Base-by-base conservation (phyloP, 768 basidiomycete genomes). In the Amylocystis lapponica region DNA sequence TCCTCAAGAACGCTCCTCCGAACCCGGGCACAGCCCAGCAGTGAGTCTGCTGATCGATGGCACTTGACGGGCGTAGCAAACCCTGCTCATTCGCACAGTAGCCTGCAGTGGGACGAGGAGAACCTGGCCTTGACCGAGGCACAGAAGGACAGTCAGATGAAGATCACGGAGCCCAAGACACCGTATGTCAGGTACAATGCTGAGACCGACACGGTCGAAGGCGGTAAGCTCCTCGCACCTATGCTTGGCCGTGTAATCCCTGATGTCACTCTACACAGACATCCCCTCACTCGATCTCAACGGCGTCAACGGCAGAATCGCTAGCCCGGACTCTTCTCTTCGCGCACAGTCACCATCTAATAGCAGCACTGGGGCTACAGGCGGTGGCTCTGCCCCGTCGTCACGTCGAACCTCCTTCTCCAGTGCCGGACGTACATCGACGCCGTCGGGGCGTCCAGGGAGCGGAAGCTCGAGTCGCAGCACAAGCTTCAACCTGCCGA, bases 111-210 rank as follows among this genome's bases (percentile, higher is more conserved):
- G 93, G 94, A 97, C 58, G 93, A 97, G 57, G 88, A 81, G 61
- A 97, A 96, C 59, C 73, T 97, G 27, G 88, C 89, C 20, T 64
- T 88, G 56, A 96, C 93, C 1, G 93, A 97, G 65, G 82, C 91
- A 52, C 81, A 86, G 72, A 95, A 95, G 65, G 92, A 95, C 57
- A 93, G 89, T 50, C 69, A 92, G 59, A 97, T 96, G 93, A 97
- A 96, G 78, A 97, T 97, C 58, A 92, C 89, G 2, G 93, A 97
- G 58, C 93, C 93, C 41, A 97, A 97, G 76, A 97, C 93, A 9
- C 93, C 93, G 2, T 97, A 87, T 64, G 93, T 97, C 41, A 74
- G 90, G 52, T 94, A 92, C 64, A 86, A 92, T 55, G 76, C 88
- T 3, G 83, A 86, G 59, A 83, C 83, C n/a, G 89, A 92, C 61